phyloP scores from a whole-genome alignment of 352 stramenopile genomes.

The Phytophthora megakarya region DNA sequence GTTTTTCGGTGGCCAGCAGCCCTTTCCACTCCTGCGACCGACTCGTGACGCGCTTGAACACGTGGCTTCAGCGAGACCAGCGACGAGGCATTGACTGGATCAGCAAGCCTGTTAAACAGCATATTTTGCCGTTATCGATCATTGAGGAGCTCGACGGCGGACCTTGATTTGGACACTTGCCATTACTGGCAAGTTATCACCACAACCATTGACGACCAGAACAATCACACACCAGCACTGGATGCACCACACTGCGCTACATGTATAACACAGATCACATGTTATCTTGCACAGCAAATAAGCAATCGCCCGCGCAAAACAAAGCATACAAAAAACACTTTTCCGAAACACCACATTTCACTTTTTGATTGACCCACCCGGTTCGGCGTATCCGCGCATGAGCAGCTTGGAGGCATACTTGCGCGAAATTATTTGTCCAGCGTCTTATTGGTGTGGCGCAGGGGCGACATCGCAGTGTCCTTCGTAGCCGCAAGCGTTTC shows the following conservation, averaged over 20 bases:
- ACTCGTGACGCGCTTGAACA: constrained; percentile 30
- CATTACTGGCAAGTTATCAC: no score
- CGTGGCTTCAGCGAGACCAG: constrained; percentile 27
- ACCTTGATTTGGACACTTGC: constrained; percentile 9
- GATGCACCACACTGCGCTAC: constrained; percentile 7
- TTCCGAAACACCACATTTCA: constrained; percentile 30
- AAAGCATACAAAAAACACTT: constrained; percentile 30
- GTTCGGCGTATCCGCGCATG: constrained; percentile 22
- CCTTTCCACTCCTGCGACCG: constrained; percentile 30
- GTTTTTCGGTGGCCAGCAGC: constrained; percentile 15
- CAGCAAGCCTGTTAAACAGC: constrained; percentile 34
- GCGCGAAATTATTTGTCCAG: constrained; percentile 31
- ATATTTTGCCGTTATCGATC: constrained; percentile 25
- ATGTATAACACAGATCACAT: constrained; percentile 27
- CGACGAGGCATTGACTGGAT: constrained; percentile 21
- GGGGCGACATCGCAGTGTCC: constrained; percentile 60
- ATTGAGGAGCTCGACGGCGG: constrained; percentile 5
- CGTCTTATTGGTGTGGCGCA: constrained; percentile 37
- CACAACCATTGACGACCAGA: constrained; percentile 16
- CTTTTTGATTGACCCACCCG: constrained; percentile 44
- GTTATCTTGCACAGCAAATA: constrained; percentile 23
- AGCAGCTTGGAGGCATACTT: constrained; percentile 18
- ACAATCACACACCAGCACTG: constrained; percentile 12
- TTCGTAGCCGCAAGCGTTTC: constrained; percentile 49
- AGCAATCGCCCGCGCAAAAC: constrained; percentile 1